Conservation (phyloP, 2,329 filamentous ascomycete species). For the Nothopassalora personata region DNA sequence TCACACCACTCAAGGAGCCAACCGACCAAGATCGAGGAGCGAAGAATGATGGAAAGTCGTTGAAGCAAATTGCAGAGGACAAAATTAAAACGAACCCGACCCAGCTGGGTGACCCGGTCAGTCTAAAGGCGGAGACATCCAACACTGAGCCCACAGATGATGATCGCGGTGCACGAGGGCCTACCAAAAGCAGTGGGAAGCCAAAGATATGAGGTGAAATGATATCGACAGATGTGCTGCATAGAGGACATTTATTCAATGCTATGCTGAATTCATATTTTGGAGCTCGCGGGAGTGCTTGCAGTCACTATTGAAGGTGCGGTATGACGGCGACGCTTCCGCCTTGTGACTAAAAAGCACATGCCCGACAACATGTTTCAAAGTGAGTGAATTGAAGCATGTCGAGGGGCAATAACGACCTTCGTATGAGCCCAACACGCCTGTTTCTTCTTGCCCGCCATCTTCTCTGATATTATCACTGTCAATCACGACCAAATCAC, state of each 20-base stretch:
- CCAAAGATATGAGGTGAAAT: conserved; percentile 27
- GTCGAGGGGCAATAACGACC: not conserved
- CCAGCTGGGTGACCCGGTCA: conserved; percentile 35
- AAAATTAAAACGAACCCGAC: conserved; percentile 30
- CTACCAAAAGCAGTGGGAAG: conserved; percentile 25
- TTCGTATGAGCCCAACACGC: not conserved
- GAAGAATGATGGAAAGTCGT: conserved; percentile 12
- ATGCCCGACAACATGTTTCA: not conserved
- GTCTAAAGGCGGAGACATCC: conserved; percentile 34
- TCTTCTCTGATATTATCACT: not conserved
- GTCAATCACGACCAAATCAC: not conserved
- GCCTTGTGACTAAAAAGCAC: not conserved
- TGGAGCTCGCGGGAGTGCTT: too few species aligned
- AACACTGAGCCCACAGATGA: conserved; percentile 31
- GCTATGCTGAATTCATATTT: not conserved
- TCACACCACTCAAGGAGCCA: conserved; percentile 5
- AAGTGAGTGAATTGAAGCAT: not conserved
- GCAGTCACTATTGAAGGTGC: not conserved
- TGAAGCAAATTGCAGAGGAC: conserved; percentile 23
- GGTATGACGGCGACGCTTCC: not conserved
- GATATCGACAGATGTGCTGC: not conserved
- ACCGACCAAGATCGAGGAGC: conserved; percentile 16
- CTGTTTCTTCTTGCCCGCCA: not conserved
- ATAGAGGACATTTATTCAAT: not conserved
- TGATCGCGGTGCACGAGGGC: conserved; percentile 28